These are phyloP conservation scores for Diaporthe humulicola DNA, from an alignment of 2,329 filamentous ascomycete genomes.

Conservation along the genomic window DNA sequence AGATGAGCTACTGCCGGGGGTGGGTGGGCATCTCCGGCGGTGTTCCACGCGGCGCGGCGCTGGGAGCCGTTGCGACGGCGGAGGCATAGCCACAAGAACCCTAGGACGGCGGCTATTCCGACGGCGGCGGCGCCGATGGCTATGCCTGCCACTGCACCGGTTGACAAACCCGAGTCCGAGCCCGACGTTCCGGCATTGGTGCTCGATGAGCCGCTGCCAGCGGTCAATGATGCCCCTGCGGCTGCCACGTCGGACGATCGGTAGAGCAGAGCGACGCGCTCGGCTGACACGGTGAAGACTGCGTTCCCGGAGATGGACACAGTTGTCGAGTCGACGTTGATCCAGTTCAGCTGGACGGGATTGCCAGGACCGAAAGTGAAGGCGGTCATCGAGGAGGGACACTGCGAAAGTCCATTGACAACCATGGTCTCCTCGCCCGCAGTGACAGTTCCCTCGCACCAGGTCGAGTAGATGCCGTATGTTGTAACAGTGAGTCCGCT, in stretches of 20 bases:
- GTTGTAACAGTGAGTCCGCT: conserved; percentile 33
- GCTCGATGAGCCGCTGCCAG: not conserved
- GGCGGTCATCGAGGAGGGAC: conserved; percentile 31
- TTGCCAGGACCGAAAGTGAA: conserved; percentile 24
- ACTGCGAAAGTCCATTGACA: conserved; percentile 38
- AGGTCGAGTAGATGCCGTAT: conserved; percentile 37
- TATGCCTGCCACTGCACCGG: conserved; percentile 33
- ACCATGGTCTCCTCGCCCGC: conserved; percentile 23
- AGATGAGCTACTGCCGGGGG: not conserved
- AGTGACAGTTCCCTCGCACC: conserved; percentile 36
- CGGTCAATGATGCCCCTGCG: not conserved
- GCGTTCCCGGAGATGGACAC: conserved; percentile 32
- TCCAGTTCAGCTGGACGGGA: conserved; percentile 30
- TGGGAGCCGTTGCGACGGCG: not conserved
- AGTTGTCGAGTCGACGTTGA: conserved; percentile 13
- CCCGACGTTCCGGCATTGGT: not conserved
- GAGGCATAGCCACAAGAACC: conserved; percentile 29
- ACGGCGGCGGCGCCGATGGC: conserved; percentile 33
- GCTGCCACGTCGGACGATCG: conserved; percentile 28
- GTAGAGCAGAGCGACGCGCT: conserved; percentile 32
- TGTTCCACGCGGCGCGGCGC: not conserved
- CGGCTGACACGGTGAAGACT: conserved; percentile 29
- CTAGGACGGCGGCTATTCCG: not conserved
- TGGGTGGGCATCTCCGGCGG: not conserved
- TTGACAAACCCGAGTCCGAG: conserved; percentile 7